These are phyloP conservation scores for Xylaria nigripes DNA, from an alignment of 495 filamentous ascomycete genomes.

Conservation along the genomic window DNA sequence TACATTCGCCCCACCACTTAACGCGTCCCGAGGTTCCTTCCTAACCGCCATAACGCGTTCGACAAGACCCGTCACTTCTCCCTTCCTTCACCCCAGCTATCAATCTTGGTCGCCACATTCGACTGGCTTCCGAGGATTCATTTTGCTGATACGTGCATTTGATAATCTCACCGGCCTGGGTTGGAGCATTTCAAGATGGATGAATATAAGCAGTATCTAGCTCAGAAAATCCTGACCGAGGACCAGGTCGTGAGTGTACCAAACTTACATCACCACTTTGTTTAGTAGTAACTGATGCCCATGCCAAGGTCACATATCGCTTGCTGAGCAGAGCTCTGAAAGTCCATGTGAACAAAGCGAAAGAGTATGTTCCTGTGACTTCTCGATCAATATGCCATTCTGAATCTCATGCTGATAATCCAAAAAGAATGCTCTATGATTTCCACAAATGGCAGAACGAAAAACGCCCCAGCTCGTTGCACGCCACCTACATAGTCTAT, in stretches of 20 bases:
- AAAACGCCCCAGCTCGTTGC: slow-evolving; percentile 62
- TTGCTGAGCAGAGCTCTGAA: slow-evolving; percentile 68
- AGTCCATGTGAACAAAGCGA: slow-evolving; percentile 73
- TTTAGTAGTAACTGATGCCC: slow-evolving; percentile 1
- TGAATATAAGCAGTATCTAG: slow-evolving; percentile 63
- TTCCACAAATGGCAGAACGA: slow-evolving; percentile 74
- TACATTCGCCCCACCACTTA: slow-evolving; percentile 25
- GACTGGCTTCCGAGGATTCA: background rate
- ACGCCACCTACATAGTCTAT: slow-evolving; percentile 82
- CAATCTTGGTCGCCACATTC: background rate
- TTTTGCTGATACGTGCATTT: background rate
- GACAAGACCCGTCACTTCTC: background rate
- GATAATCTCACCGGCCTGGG: background rate
- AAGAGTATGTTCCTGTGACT: slow-evolving; percentile 46
- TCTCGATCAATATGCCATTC: background rate
- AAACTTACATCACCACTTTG: background rate
- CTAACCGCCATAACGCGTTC: background rate
- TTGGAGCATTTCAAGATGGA: slow-evolving; percentile 27
- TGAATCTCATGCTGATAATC: background rate
- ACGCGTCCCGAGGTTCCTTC: slow-evolving; percentile 17
- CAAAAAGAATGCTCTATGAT: slow-evolving; percentile 74
- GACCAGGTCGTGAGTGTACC: slow-evolving; percentile 53
- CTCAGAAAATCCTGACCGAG: slow-evolving; percentile 68
- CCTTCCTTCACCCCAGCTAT: background rate
- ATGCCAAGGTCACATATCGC: slow-evolving; percentile 71